Evolutionary conservation across 345 rosid genomes (phyloP), one percentile per base, ranked within the genome.

Genomic region (Orychophragmus violaceus): DNA sequence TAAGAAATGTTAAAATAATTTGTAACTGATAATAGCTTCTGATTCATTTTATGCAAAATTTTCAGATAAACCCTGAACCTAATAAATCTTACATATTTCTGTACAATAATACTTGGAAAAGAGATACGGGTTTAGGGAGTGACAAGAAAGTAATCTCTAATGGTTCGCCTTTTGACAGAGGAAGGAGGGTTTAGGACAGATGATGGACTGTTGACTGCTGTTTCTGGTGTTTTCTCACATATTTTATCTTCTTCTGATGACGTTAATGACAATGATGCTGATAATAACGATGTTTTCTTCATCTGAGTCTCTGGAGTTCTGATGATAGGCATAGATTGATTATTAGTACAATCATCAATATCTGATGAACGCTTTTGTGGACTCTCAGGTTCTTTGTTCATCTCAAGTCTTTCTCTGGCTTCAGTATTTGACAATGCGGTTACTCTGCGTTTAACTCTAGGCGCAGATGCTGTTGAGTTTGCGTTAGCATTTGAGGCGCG

Each of bases 171-270:
- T 85, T 85, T 89, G 77, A 83, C 74, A 0, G 97, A 90, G 72
- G 95, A 84, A 66, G 93, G 99, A 33, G 91, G 95, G 48, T 80
- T 87, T 77, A 90, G 62, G 10, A 94, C 96, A 33, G 97, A 94
- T 42, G 89, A 82, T 30, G 99, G 99, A 72, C 96, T 88, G 37
- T 75, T 52, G 71, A 55, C 19, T 10, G 76, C 29, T 5, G 82
- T 71, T 80, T 88, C 86, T 45, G 89, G 96, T 22, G 92, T 80
- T 62, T 50, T 79, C 59, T 80, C 83, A 33, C 79, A 78, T 58
- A 19, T 16, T 75, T 67, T 81, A 35, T 53, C 74, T 68, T 78
- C 82, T 32, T 58, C 73, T 59, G 24, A 46, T 12, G 63, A 44
- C 22, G 71, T 53, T 11, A 35, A 53, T 5, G 19, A 42, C 3